Percentiles rank a stretch among this genome's conserved stretches.
These are phyloP conservation scores for Pseudonitzschia pungens DNA, from an alignment of 108 stramenopile species.

Conservation along the genomic window DNA sequence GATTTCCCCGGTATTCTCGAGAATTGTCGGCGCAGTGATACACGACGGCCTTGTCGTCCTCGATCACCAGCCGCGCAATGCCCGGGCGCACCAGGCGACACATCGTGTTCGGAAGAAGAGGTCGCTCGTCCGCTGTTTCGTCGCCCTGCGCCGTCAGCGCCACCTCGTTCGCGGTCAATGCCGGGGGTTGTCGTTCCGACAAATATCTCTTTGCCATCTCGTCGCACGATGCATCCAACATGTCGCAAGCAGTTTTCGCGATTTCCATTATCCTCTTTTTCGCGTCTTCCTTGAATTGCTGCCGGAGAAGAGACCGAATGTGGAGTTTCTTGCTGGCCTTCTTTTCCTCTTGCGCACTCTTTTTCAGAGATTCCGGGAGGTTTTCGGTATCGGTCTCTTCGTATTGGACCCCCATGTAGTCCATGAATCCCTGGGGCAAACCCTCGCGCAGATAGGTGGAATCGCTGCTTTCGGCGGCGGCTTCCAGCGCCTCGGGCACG, in stretches of 20 bases:
- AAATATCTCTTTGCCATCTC: conserved; percentile 90
- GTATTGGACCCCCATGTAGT: conserved; percentile 92
- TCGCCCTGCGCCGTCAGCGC: conserved; percentile 13
- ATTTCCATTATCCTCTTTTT: conserved; percentile 77
- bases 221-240: conserved; percentile 93
- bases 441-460: conserved; percentile 73
- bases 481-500: conserved; percentile 86
- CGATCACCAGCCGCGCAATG: conserved; percentile 86
- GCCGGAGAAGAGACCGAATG: conserved; percentile 5
- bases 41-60: conserved; percentile 91
- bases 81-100: conserved; percentile 85
- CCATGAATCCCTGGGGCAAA: conserved; percentile 84
- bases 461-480: conserved; percentile 54
- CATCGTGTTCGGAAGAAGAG: conserved; percentile 68
- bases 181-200: conserved; percentile 91
- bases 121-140: conserved; percentile 36
- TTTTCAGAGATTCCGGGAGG: conserved; percentile 67
- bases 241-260: conserved; percentile 62
- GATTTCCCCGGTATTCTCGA: conserved; percentile 80
- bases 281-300: not conserved
- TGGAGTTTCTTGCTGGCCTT: not conserved
- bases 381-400: conserved; percentile 53
- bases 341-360: conserved; percentile 40
- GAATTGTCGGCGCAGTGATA: conserved; percentile 97
- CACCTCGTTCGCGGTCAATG: conserved; percentile 61